Evolutionary conservation across 257 asterid genomes (phyloP).

Genomic region (Scutellaria galericulata): DNA sequence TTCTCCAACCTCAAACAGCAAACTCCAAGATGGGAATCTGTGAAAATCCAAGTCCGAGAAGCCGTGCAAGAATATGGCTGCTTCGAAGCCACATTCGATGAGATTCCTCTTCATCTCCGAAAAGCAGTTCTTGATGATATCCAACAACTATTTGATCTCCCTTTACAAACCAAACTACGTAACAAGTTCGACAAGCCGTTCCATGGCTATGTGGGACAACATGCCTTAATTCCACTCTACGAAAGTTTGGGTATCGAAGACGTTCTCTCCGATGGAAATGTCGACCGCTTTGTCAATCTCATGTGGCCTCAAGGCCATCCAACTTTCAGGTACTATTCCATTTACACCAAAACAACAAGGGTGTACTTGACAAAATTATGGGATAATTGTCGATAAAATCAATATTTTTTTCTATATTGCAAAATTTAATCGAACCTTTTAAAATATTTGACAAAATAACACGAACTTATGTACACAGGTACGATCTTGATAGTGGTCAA

Average conservation of each 20-base stretch:
- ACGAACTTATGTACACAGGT: too few relatives aligned
- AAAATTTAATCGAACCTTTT: too few relatives aligned
- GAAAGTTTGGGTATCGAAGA: slow-evolving; percentile 61
- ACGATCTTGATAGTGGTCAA: too few relatives aligned
- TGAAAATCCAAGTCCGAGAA: slow-evolving; percentile 42
- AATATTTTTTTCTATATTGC: too few relatives aligned
- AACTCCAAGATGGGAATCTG: slow-evolving; percentile 43
- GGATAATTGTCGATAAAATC: too few relatives aligned
- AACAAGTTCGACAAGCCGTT: slow-evolving; percentile 56
- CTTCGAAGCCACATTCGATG: slow-evolving; percentile 59
- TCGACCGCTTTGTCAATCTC: slow-evolving; percentile 40
- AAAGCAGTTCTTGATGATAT: slow-evolving; percentile 41
- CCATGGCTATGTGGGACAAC: slow-evolving; percentile 71
- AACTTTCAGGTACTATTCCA: slow-evolving; percentile 40
- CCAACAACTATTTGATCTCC: slow-evolving; percentile 62
- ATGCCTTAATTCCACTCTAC: slow-evolving; percentile 47
- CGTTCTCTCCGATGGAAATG: slow-evolving; percentile 29
- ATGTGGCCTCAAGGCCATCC: slow-evolving; percentile 63
- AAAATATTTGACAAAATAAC: too few relatives aligned
- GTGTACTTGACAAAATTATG: too few relatives aligned
- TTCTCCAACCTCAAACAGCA: slow-evolving; percentile 48
- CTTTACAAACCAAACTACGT: slow-evolving; percentile 49
- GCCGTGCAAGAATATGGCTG: slow-evolving; percentile 64
- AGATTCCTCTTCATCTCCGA: slow-evolving; percentile 40
- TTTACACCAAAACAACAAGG: not conserved